Conservation (phyloP, 164 flowering plant species). For the Magnolia officinalis region DNA sequence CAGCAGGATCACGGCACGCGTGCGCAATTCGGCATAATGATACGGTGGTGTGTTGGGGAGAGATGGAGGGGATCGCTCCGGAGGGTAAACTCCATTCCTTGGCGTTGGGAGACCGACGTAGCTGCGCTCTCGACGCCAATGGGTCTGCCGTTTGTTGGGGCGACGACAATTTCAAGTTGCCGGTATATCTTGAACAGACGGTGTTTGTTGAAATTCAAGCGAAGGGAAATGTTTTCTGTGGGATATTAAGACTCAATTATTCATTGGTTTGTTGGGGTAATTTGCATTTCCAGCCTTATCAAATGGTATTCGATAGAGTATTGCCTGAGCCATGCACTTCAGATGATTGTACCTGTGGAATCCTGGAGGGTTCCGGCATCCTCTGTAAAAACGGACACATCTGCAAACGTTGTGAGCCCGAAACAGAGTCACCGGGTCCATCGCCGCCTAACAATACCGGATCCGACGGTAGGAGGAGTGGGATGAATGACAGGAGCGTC, state of each 20-base stretch:
- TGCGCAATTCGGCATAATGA: conserved; percentile 48
- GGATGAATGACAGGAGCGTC: conserved; percentile 31
- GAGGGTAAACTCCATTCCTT: conserved; percentile 37
- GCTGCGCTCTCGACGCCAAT: conserved; percentile 48
- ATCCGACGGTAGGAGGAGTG: neutral
- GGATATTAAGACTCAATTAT: conserved; percentile 30
- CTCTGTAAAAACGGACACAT: conserved; percentile 36
- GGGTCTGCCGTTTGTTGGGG: conserved; percentile 75
- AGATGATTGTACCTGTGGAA: conserved; percentile 28
- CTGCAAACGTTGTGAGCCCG: conserved; percentile 30
- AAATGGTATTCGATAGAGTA: conserved; percentile 35
- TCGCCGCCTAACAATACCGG: neutral
- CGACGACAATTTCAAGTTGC: conserved; percentile 35
- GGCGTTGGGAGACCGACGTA: conserved; percentile 59
- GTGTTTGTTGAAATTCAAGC: conserved; percentile 41
- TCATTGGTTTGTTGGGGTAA: conserved; percentile 72
- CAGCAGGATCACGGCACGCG: conserved; percentile 56
- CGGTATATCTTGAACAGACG: conserved; percentile 22
- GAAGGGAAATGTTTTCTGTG: conserved; percentile 57
- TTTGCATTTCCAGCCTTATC: conserved; percentile 19
- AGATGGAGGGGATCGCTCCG: conserved; percentile 20
- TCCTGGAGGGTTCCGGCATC: conserved; percentile 13
- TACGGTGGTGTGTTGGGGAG: conserved; percentile 68
- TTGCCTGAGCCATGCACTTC: conserved; percentile 57
- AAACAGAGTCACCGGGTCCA: neutral